Base-by-base conservation (phyloP, 345 rosid species). In the Eucalyptus urophylla region DNA sequence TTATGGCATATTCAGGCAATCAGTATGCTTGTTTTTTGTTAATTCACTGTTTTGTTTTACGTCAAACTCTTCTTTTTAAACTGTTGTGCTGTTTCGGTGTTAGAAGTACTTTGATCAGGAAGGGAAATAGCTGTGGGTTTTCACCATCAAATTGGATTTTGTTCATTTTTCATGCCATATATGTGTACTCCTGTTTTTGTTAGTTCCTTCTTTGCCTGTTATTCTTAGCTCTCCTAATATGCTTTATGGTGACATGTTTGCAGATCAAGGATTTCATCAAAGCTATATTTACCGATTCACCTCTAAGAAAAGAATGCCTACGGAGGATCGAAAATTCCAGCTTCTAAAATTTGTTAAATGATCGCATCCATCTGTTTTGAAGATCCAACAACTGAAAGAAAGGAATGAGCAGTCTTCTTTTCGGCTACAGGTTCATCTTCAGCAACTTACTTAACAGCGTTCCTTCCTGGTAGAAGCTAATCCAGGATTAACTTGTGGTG, bases 261-360 rank as follows among this genome's bases (percentile, higher is more conserved):
- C 97, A 98, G 99, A 92, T 96, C 90, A 91, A 92, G 91, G 98
- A 96, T 92, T 94, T 98, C 89, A 95, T 97, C 89, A 94, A 93
- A 92, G 97, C 99, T 72, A 96, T 95, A 93, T 97, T 96, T 91
- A 89, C 99, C 3, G 99, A 97, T 92, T 96, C 99, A 3, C 91
- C 98, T 31, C 89, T 98, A 91, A 94, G 99, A 90, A 96, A 96
- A 94, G 99, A 97, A 91, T 98, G 99, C 93, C 80, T 96, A 89
- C 93, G 97, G 99, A 93, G 96, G 92, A 95, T 98, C 86, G 95
- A 94, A 87, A 94, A 92, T 49, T 90, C 86, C 60, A 81, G 92
- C 92, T 90, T 92, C 89, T 93, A 91, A 86, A 86, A 89, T 50
- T 87, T 47, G 6, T 33, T 50, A 45, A 43, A 62, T 65, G 86